A percentile compares a stretch with the other conserved stretches of the same genome.
Evolutionary conservation across 2,329 filamentous ascomycete genomes (phyloP).

Genomic region (Diplodia corticola): DNA sequence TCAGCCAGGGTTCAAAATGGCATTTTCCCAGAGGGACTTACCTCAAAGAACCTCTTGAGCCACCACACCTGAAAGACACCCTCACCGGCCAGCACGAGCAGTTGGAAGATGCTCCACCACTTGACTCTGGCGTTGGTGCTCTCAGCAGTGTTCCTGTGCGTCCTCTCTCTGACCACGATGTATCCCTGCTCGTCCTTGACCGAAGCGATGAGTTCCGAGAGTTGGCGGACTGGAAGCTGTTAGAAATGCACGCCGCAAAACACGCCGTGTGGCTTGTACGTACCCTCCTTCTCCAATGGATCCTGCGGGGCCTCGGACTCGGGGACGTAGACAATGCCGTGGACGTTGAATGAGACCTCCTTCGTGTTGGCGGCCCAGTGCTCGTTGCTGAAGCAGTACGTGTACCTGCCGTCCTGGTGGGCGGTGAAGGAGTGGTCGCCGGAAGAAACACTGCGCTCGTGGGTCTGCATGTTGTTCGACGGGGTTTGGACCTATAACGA

Average conservation of each 20-base stretch:
- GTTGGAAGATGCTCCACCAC: slow-evolving; percentile 99
- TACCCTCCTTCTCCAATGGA: slow-evolving; percentile 88
- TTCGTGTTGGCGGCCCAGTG: slow-evolving; percentile 95
- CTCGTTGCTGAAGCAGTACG: slow-evolving; percentile 99
- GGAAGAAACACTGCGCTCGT: slow-evolving; percentile 78
- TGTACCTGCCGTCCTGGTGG: slow-evolving; percentile 79
- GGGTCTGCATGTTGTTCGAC: slow-evolving; percentile 69
- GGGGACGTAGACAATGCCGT: slow-evolving; percentile 95
- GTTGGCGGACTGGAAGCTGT: slow-evolving; percentile 65
- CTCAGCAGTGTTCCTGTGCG: slow-evolving; percentile 96
- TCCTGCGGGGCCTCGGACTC: slow-evolving; percentile 82
- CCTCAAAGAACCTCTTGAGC: slow-evolving; percentile 97
- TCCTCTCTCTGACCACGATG: slow-evolving; percentile 88
- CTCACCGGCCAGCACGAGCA: slow-evolving; percentile 83
- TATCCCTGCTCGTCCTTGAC: slow-evolving; percentile 98
- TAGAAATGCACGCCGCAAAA: not conserved
- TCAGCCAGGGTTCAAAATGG: slow-evolving; percentile 29
- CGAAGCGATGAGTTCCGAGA: slow-evolving; percentile 82
- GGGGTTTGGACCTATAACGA: slow-evolving; percentile 72
- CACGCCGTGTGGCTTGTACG: slow-evolving; percentile 26
- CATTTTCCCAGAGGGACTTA: slow-evolving; percentile 38
- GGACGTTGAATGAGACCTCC: slow-evolving; percentile 98
- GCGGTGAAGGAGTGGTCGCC: slow-evolving; percentile 94
- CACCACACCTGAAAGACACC: slow-evolving; percentile 99
- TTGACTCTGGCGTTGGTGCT: slow-evolving; percentile 97